Conservation (phyloP, 2,329 filamentous ascomycete species). For the Hansfordia pulvinata region DNA sequence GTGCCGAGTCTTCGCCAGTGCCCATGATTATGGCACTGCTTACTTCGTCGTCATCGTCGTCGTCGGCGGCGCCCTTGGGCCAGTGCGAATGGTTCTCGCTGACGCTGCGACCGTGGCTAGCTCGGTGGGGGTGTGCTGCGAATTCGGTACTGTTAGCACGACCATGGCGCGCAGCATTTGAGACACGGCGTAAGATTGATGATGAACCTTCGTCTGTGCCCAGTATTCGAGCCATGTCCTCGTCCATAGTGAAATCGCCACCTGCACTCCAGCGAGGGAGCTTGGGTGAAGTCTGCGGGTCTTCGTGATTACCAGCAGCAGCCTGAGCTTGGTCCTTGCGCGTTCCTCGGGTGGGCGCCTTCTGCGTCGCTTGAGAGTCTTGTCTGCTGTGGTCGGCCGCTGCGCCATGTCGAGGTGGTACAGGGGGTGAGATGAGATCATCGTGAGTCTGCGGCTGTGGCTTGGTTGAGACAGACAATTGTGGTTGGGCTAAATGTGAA, state of each 20-base stretch:
- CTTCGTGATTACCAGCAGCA: conserved; percentile 20
- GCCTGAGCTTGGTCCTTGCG: no score
- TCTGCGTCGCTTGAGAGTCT: no score
- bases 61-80: conserved; percentile 53
- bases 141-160: conserved; percentile 70
- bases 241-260: conserved; percentile 85
- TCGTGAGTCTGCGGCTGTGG: no score
- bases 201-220: conserved; percentile 64
- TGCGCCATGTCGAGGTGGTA: conserved; percentile 24
- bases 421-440: no score
- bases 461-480: no score
- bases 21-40: conserved; percentile 58
- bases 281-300: conserved; percentile 47
- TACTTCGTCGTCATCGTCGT: conserved; percentile 46
- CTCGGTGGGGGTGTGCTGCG: conserved; percentile 25
- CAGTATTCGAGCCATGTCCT: conserved; percentile 85
- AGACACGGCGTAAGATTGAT: conserved; percentile 76
- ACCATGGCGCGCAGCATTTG: conserved; percentile 86
- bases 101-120: conserved; percentile 45
- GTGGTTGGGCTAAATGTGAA: no score
- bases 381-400: conserved; percentile 38
- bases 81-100: conserved; percentile 59
- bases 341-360: no score
- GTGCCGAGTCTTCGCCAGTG: conserved; percentile 46
- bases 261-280: conserved; percentile 64